phyloP scores from a whole-genome alignment of 2,329 filamentous ascomycete genomes.

The Dryadomyces quercus-mongolicae region DNA sequence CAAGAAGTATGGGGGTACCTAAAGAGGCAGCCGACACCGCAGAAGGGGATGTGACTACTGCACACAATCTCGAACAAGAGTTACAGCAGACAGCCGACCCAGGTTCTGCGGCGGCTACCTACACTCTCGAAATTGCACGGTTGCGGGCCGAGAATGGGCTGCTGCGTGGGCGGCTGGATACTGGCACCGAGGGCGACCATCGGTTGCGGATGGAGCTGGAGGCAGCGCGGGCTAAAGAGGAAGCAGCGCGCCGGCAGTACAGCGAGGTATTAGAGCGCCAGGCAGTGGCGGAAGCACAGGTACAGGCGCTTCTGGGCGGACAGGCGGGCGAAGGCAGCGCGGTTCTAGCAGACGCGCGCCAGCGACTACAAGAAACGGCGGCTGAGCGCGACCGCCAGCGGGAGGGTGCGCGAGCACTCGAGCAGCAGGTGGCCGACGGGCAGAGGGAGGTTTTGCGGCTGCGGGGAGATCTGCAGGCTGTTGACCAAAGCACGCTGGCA shows the following conservation, averaged over 20 bases:
- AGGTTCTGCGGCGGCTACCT: slow-evolving; percentile 23
- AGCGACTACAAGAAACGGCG: slow-evolving; percentile 29
- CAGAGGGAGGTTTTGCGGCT: slow-evolving; percentile 42
- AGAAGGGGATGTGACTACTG: neutral
- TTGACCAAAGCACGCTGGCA: slow-evolving; percentile 36
- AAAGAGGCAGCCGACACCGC: slow-evolving; percentile 1
- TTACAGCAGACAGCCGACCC: slow-evolving; percentile 36
- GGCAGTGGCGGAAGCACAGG: slow-evolving; percentile 43
- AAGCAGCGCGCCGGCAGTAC: slow-evolving; percentile 40
- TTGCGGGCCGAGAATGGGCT: slow-evolving; percentile 50
- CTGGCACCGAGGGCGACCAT: slow-evolving; percentile 39
- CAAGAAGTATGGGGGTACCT: slow-evolving; percentile 9
- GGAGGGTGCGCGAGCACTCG: slow-evolving; percentile 30
- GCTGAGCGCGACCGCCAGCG: slow-evolving; percentile 36
- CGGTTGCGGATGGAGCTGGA: slow-evolving; percentile 44
- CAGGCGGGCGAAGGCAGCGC: slow-evolving; percentile 35
- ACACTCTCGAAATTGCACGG: slow-evolving; percentile 42
- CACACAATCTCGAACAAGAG: slow-evolving; percentile 45
- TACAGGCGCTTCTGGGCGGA: slow-evolving; percentile 40
- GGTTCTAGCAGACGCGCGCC: slow-evolving; percentile 38
- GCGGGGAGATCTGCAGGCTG: slow-evolving; percentile 40
- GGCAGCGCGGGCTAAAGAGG: slow-evolving; percentile 35
- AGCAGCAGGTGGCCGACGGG: slow-evolving; percentile 36
- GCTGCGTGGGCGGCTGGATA: slow-evolving; percentile 40
- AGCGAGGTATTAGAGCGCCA: slow-evolving; percentile 47